Evolutionary conservation across 1,139 yeast genomes (phyloP).

Genomic region (Protomyces arabidopsidicola): DNA sequence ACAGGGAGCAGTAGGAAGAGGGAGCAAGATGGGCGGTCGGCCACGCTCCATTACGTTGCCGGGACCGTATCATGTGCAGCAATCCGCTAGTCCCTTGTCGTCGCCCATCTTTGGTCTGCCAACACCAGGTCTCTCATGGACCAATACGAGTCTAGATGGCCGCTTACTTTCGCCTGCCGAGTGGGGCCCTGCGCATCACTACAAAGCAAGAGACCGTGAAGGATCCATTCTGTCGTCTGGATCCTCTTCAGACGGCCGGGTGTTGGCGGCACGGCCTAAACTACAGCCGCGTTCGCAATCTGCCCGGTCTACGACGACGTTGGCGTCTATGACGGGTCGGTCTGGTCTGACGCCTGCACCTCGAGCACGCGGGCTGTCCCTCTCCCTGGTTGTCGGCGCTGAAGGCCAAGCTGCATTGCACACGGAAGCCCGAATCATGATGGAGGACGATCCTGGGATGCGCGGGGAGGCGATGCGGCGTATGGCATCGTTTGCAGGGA

Average conservation of each 20-base stretch:
- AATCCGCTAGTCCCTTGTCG: neutral
- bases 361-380: neutral
- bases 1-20: too few relatives aligned
- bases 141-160: neutral
- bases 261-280: neutral
- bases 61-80: neutral
- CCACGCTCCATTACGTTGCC: neutral
- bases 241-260: neutral
- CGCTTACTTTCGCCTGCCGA: neutral
- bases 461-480: conserved; percentile 7
- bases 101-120: neutral
- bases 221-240: neutral
- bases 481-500: conserved; percentile 23
- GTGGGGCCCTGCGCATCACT: neutral
- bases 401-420: conserved; percentile 20
- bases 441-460: neutral
- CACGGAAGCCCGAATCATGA: neutral
- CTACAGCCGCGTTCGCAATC: neutral
- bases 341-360: neutral
- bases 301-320: neutral
- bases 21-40: neutral
- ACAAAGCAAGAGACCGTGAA: neutral
- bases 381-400: conserved; percentile 13
- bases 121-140: neutral
- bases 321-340: neutral